These are phyloP conservation scores for Camelina hispida DNA, from an alignment of 345 rosid species.

Conservation along the genomic window DNA sequence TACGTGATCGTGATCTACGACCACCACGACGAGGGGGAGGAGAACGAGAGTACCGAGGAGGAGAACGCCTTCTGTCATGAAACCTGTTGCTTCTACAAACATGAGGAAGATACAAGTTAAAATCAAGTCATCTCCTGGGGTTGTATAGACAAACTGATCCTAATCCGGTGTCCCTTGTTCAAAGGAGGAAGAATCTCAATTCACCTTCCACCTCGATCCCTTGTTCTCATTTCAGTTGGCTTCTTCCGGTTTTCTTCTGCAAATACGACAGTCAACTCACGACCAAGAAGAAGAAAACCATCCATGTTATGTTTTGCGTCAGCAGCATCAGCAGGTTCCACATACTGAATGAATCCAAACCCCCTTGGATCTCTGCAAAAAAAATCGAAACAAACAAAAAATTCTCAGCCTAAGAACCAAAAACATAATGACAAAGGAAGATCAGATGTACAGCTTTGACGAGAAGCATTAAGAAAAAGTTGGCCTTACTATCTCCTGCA, in stretches of 20 bases:
- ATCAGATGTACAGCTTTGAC: conserved; percentile 34
- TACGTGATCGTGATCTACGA: conserved; percentile 66
- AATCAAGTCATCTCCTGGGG: neutral
- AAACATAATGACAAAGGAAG: conserved; percentile 27
- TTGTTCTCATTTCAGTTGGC: conserved; percentile 88
- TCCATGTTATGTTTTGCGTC: conserved; percentile 94
- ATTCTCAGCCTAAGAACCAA: conserved; percentile 28
- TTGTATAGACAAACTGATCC: neutral
- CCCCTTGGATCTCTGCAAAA: conserved; percentile 92
- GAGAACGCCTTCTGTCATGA: conserved; percentile 66
- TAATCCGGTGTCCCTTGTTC: neutral
- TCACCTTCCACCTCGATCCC: conserved; percentile 75
- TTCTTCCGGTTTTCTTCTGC: conserved; percentile 96
- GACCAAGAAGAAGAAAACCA: conserved; percentile 87
- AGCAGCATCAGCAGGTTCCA: conserved; percentile 88
- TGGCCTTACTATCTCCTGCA: conserved; percentile 62
- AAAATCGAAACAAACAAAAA: conserved; percentile 18
- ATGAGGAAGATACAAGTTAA: conserved; percentile 21
- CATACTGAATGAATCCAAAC: conserved; percentile 91
- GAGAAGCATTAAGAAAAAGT: conserved; percentile 51
- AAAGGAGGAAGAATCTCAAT: conserved; percentile 24
- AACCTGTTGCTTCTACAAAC: conserved; percentile 53
- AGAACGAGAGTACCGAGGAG: conserved; percentile 72
- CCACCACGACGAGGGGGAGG: conserved; percentile 70
- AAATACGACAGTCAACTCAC: conserved; percentile 90